Base-by-base conservation (phyloP, 768 basidiomycete species). In the Boletus rubroflammeus region DNA sequence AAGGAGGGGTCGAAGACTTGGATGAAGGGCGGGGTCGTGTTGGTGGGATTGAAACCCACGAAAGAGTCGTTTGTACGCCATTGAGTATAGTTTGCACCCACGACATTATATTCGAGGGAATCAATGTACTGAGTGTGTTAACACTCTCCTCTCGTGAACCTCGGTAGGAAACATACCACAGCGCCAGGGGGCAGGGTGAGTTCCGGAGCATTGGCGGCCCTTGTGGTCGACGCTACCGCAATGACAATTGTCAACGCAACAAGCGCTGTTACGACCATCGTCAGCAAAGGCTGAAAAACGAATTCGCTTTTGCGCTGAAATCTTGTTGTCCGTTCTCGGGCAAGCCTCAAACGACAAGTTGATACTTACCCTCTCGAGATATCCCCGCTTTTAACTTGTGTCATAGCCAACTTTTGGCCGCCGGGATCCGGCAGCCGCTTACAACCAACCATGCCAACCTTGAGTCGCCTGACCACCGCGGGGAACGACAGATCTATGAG, bases 1-100 rank as follows among this genome's bases (percentile, higher is more conserved):
- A 91, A 90, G n/a, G 69, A 67, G 3, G 69, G 65, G 60, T 83
- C 75, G 62, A 78, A 79, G 26, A 78, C 66, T 58, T 82, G 81
- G 69, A 90, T 85, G 62, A 85, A 80, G 6, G 43, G 43, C 13
- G 26, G 11, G 10, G 43, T 44, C 26, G 43, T n/a, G 26, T 44
- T n/a, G 9, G 83, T 84, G 2, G 85, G 87, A 60, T 85, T 84
- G 70, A 84, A 82, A 44, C 77, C 74, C 13, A 73, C 62, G 28
- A 64, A 69, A 36, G 75, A 76, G 11, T 77, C 21, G 31, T 72
- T 68, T 35, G 59, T 62, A 29, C 69, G 62, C 54, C 76, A 73
- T 54, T 70, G 70, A 5, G 65, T 26, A 52, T 75, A 70, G 73
- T 72, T 75, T 15, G 73, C 59, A 6, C 78, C 78, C 8, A 85